Percentiles rank a stretch among this genome's conserved stretches.
These are phyloP conservation scores for Arthrobotrys entomopaga DNA, from an alignment of 2,329 filamentous ascomycete species.

Conservation along the genomic window DNA sequence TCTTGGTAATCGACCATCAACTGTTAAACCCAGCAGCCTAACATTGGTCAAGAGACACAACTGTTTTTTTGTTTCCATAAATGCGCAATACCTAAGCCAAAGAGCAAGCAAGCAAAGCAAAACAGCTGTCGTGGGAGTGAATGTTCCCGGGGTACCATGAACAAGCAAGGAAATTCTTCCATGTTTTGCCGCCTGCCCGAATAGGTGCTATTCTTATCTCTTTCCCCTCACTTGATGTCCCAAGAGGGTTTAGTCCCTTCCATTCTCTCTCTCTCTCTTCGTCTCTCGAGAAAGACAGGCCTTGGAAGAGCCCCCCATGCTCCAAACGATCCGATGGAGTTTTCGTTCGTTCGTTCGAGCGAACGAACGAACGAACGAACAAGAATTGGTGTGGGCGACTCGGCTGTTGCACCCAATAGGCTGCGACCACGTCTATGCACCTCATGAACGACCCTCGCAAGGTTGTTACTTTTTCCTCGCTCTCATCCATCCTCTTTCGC, in stretches of 20 bases:
- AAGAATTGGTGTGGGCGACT: slow-evolving; percentile 43
- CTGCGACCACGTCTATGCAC: slow-evolving; percentile 55
- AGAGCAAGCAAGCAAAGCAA: too few relatives aligned
- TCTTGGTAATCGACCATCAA: slow-evolving; percentile 20
- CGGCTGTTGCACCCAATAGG: slow-evolving; percentile 50
- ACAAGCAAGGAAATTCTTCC: slow-evolving; percentile 52
- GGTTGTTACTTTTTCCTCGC: slow-evolving; percentile 52
- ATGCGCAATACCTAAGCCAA: slow-evolving; percentile 3
- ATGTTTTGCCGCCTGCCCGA: slow-evolving; percentile 52
- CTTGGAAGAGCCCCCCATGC: slow-evolving; percentile 38
- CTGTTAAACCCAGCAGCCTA: slow-evolving; percentile 11
- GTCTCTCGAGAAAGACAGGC: slow-evolving; percentile 24
- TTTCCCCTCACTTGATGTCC: slow-evolving; percentile 28
- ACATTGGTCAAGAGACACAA: background rate
- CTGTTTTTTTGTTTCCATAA: background rate
- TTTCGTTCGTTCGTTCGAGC: slow-evolving; percentile 12
- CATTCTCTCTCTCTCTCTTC: slow-evolving; percentile 7
- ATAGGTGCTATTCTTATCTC: slow-evolving; percentile 54
- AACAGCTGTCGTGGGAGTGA: too few relatives aligned
- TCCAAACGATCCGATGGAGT: slow-evolving; percentile 49
- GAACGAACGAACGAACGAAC: slow-evolving; percentile 12
- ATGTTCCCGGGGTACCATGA: slow-evolving; percentile 42
- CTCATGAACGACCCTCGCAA: slow-evolving; percentile 39
- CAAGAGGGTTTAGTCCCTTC: slow-evolving; percentile 39
- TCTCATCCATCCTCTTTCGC: slow-evolving; percentile 43